These are phyloP conservation scores for Pichia pseudocactophila DNA, from an alignment of 805 yeast species.

Conservation along the genomic window DNA sequence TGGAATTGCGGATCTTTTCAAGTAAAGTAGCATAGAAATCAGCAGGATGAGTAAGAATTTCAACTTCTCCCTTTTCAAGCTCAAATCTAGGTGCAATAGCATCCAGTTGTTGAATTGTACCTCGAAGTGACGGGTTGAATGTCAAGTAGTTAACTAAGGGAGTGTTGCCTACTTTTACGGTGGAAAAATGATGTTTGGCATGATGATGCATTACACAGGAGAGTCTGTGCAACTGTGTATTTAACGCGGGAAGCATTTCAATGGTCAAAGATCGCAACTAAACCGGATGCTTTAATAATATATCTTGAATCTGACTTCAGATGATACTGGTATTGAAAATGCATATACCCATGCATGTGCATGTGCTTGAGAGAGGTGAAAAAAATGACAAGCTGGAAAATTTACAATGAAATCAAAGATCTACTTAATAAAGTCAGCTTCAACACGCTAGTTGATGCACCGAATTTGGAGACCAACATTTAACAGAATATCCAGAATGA, in stretches of 20 bases:
- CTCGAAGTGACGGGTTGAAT: constrained; percentile 23
- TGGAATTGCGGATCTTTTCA: constrained; percentile 51
- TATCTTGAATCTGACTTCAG: too few species aligned
- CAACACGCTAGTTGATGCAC: too few species aligned
- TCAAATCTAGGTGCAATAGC: constrained; percentile 60
- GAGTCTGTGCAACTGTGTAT: constrained; percentile 9
- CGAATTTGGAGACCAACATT: too few species aligned
- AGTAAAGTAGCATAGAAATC: constrained; percentile 65
- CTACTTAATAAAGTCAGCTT: too few species aligned
- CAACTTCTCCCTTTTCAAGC: constrained; percentile 45
- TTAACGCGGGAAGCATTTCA: constrained; percentile 4
- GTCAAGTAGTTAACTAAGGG: constrained; percentile 18
- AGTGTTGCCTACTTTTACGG: constrained; percentile 21
- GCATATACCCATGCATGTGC: too few species aligned
- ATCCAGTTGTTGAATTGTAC: constrained; percentile 42
- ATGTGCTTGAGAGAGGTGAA: too few species aligned
- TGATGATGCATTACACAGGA: constrained; percentile 12
- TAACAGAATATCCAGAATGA: neutral
- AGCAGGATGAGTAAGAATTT: constrained; percentile 54
- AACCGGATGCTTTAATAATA: too few species aligned
- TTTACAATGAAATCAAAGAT: too few species aligned
- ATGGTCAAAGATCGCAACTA: too few species aligned
- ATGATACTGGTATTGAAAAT: too few species aligned
- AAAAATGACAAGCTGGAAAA: too few species aligned
- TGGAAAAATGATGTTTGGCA: constrained; percentile 17